A percentile compares a stretch with the other conserved stretches of the same genome.
Conservation (phyloP, 2,329 filamentous ascomycete species). For the Phyllachora maydis region DNA sequence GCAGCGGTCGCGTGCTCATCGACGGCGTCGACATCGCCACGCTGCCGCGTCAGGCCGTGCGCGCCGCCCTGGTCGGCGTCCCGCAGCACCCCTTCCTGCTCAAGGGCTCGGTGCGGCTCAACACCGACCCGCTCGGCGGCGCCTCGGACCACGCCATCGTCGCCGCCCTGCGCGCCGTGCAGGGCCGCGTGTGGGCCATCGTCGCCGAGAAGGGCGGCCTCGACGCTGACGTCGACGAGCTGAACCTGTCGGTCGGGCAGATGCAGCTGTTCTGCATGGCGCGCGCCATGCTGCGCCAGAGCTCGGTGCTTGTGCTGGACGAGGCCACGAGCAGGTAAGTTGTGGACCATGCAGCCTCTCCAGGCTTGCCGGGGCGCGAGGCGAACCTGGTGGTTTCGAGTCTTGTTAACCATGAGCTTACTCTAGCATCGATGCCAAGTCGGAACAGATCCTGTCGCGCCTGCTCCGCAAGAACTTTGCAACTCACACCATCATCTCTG, state of each 20-base stretch:
- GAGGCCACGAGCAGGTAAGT: constrained; percentile 17
- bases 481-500: constrained; percentile 26
- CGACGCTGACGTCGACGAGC: constrained; percentile 12
- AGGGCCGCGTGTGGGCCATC: constrained; percentile 6
- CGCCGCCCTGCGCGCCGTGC: constrained; percentile 5
- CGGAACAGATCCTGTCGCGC: constrained; percentile 31
- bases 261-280: constrained; percentile 28
- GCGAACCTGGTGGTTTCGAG: too few species aligned
- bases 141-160: constrained; percentile 13
- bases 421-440: constrained; percentile 29
- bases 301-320: constrained; percentile 21
- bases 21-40: constrained; percentile 17
- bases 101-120: constrained; percentile 20
- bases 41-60: constrained; percentile 6
- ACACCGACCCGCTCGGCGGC: constrained; percentile 20
- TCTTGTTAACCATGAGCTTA: not conserved
- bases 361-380: too few species aligned
- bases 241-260: constrained; percentile 19
- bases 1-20: constrained; percentile 19
- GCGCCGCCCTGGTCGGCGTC: constrained; percentile 16
- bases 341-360: not conserved
- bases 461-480: constrained; percentile 30
- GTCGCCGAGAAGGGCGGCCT: constrained; percentile 17
- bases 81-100: constrained; percentile 27
- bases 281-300: constrained; percentile 18